Evolutionary conservation across 768 basidiomycete species (phyloP), one percentile per base, ranked within the genome.

Genomic region (Kwoniella dejecticola): DNA sequence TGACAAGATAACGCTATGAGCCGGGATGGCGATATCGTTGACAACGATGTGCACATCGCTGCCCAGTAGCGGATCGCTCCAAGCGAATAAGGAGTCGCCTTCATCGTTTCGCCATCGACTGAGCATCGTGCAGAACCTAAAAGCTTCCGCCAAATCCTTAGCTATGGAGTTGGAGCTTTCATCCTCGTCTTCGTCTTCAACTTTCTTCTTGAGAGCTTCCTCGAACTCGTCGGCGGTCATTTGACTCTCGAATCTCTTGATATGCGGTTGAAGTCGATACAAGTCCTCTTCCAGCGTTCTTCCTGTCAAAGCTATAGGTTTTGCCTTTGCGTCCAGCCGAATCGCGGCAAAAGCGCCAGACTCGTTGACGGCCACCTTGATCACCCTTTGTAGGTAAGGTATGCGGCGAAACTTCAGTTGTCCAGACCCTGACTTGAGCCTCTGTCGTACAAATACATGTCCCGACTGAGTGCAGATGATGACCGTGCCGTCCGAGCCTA

Each of bases 381-480:
- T 84, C 26, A 88, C 86, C n/a, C 96, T 87, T 70, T 98, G 94
- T 0, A 96, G 80, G 67, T 85, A 86, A 0, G 89, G 86, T 0
- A 96, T 81, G 12, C 88, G 86, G 61, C 87, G 85, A 75, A 92
- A 95, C 79, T 88, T 92, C 81, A 79, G 79, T 10, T 79, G 41
- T 63, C 77, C 45, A 42, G 65, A 24, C 69, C 70, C 52, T 38
- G 71, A 60, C 71, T 82, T 81, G 58, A 76, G 85, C 26, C 91
- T 84, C 19, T 86, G 83, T 23, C 93, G 88, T 23, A 94, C 83
- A 72, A 89, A 97, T 30, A 95, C 93, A 69, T 97, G 93, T 0
- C 95, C 95, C 3, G 95, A 94, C 64, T 89, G 86, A 1, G 95
- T 98, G 79, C 91, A 96, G 46, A 98, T 84, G 73, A 96, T 88